Evolutionary conservation across 2,329 filamentous ascomycete genomes (phyloP).

Genomic region (Colletotrichum truncatum): DNA sequence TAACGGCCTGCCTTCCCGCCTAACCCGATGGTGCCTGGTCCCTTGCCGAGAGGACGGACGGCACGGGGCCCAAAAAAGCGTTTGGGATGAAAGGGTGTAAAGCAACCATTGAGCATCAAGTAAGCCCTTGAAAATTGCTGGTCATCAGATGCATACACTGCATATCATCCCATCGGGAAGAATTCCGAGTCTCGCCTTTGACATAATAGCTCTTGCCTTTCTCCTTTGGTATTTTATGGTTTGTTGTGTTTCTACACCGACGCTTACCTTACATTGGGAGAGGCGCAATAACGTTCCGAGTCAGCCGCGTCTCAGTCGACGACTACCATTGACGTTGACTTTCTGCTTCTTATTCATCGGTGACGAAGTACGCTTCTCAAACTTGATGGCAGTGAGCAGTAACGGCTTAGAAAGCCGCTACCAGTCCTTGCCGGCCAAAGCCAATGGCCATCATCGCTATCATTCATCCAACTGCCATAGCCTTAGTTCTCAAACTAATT

Average conservation of each 20-base stretch:
- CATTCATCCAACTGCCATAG: not conserved
- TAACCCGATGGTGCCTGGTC: not conserved
- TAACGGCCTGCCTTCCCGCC: not conserved
- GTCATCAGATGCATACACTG: not conserved
- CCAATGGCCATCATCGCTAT: not conserved
- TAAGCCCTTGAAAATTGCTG: not conserved
- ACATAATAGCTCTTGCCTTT: not conserved
- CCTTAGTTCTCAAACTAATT: not conserved
- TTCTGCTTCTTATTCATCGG: not conserved
- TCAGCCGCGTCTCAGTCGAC: slow-evolving; percentile 10
- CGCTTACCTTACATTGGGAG: slow-evolving; percentile 20
- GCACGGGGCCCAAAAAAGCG: not conserved
- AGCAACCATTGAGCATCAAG: not conserved
- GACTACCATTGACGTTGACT: not conserved
- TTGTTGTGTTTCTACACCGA: slow-evolving; percentile 14
- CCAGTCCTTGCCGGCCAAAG: not conserved
- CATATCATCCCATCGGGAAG: not conserved
- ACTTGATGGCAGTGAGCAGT: too few relatives aligned
- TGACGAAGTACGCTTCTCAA: not conserved
- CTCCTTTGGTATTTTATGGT: not conserved
- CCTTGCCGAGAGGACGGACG: not conserved
- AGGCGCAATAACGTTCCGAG: not conserved
- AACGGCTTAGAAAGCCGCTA: too few relatives aligned
- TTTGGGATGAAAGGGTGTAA: not conserved
- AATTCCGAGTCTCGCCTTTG: not conserved